A percentile compares a stretch with the other conserved stretches of the same genome.
phyloP scores from a whole-genome alignment of 352 stramenopile genomes.

The Globisporangium rhizosaccharum region DNA sequence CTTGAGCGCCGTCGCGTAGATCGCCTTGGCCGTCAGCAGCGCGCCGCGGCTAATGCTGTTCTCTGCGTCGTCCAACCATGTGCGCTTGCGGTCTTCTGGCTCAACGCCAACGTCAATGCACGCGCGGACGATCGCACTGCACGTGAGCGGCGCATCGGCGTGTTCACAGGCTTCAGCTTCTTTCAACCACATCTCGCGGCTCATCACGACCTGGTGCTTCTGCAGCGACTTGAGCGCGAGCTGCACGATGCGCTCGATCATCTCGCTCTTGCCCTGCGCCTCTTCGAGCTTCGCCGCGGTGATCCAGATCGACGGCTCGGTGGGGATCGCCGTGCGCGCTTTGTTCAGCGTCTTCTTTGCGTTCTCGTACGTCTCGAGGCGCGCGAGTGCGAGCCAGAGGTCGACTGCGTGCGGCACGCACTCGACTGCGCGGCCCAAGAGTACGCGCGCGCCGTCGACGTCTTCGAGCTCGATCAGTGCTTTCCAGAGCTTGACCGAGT shows the following conservation, averaged over 20 bases:
- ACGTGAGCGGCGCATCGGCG: slow-evolving; percentile 90
- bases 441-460: slow-evolving; percentile 92
- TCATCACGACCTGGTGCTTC: slow-evolving; percentile 89
- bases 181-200: slow-evolving; percentile 95
- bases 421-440: slow-evolving; percentile 97
- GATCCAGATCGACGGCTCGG: slow-evolving; percentile 97
- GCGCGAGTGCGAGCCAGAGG: slow-evolving; percentile 97
- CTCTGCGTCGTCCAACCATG: slow-evolving; percentile 97
- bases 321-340: slow-evolving; percentile 90
- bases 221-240: slow-evolving; percentile 85
- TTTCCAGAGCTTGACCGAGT: slow-evolving; percentile 98
- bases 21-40: slow-evolving; percentile 92
- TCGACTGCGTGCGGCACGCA: slow-evolving; percentile 97
- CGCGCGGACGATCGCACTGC: slow-evolving; percentile 91
- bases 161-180: slow-evolving; percentile 94
- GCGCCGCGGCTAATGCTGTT: slow-evolving; percentile 79
- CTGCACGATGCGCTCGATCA: slow-evolving; percentile 83
- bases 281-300: slow-evolving; percentile 98
- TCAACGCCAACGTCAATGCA: slow-evolving; percentile 95
- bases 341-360: slow-evolving; percentile 97
- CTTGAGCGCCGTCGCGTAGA: slow-evolving; percentile 90
- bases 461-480: slow-evolving; percentile 98
- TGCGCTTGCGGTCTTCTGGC: slow-evolving; percentile 93
- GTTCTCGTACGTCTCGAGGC: slow-evolving; percentile 98
- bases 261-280: slow-evolving; percentile 87